Evolutionary conservation across 768 basidiomycete genomes (phyloP).

Genomic region (Hebeloma cylindrosporum): DNA sequence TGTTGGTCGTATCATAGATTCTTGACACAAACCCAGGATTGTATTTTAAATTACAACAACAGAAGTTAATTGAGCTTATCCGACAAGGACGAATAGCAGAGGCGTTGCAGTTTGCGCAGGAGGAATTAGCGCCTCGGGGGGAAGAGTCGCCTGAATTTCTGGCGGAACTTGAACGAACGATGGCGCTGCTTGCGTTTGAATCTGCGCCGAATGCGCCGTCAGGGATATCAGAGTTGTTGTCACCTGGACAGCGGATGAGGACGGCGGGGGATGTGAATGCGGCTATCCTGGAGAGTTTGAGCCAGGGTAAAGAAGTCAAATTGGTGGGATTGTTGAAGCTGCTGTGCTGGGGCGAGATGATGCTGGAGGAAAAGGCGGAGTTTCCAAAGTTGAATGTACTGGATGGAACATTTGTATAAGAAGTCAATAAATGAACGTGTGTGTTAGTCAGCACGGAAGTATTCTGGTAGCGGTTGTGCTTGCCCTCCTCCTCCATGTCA

Average conservation of each 20-base stretch:
- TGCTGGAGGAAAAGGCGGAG: constrained; percentile 75
- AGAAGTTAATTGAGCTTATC: constrained; percentile 93
- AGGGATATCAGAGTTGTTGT: constrained; percentile 76
- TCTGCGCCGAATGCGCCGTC: constrained; percentile 57
- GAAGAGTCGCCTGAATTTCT: constrained; percentile 95
- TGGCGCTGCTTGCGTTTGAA: constrained; percentile 89
- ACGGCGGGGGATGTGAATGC: constrained; percentile 97
- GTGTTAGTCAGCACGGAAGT: constrained; percentile 31
- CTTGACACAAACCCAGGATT: constrained; percentile 92
- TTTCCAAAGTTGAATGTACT: constrained; percentile 61
- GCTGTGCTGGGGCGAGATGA: constrained; percentile 83
- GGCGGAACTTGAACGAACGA: constrained; percentile 88
- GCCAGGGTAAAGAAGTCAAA: constrained; percentile 93
- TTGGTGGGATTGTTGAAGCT: constrained; percentile 79
- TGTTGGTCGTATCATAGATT: constrained; percentile 57
- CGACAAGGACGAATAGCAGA: constrained; percentile 75
- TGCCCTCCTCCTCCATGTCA: constrained; percentile 45
- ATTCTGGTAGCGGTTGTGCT: constrained; percentile 13
- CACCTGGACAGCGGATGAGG: constrained; percentile 85
- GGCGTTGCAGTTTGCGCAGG: constrained; percentile 89
- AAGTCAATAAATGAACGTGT: constrained; percentile 26
- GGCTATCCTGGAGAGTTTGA: constrained; percentile 88
- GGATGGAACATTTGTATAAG: constrained; percentile 26
- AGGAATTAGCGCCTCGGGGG: constrained; percentile 91
- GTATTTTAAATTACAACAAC: constrained; percentile 95